phyloP scores from a whole-genome alignment of 805 yeast species.

The Yamadazyma akitaensis region DNA sequence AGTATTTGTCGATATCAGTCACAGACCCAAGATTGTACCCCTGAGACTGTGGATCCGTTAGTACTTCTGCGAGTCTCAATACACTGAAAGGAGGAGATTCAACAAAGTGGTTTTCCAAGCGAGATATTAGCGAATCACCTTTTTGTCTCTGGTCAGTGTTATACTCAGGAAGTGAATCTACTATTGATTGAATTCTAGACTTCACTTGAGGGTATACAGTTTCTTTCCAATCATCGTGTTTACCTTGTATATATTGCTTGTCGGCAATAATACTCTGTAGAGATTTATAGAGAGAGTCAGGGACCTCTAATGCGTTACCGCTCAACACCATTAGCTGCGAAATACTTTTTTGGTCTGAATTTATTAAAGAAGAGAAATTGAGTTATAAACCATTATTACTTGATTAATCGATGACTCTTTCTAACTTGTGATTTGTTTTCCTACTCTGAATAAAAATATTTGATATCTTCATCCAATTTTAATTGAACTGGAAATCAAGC shows the following conservation, averaged over 20 bases:
- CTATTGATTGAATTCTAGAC: slow-evolving; percentile 1
- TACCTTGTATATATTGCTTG: slow-evolving; percentile 2
- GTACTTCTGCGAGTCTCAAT: slow-evolving; percentile 44
- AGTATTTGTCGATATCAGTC: slow-evolving; percentile 37
- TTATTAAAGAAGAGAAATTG: not conserved
- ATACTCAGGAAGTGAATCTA: not conserved
- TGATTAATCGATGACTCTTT: too few species aligned
- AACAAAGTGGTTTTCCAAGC: slow-evolving; percentile 22
- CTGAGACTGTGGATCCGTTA: slow-evolving; percentile 36
- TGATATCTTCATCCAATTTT: too few species aligned
- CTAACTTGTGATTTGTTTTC: too few species aligned
- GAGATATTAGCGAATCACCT: slow-evolving; percentile 30
- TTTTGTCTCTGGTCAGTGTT: not conserved
- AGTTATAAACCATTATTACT: too few species aligned
- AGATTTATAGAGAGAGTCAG: not conserved
- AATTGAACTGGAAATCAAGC: too few species aligned
- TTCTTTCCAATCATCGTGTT: slow-evolving; percentile 4
- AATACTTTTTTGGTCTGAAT: not conserved
- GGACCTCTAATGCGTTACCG: not conserved
- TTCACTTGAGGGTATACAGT: not conserved
- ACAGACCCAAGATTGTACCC: slow-evolving; percentile 30
- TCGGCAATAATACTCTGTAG: slow-evolving; percentile 1
- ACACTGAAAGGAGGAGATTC: slow-evolving; percentile 46
- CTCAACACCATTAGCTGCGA: slow-evolving; percentile 1
- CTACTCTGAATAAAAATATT: too few species aligned